Base-by-base conservation (phyloP, 495 filamentous ascomycete species). In the Sphaerosporella brunnea region DNA sequence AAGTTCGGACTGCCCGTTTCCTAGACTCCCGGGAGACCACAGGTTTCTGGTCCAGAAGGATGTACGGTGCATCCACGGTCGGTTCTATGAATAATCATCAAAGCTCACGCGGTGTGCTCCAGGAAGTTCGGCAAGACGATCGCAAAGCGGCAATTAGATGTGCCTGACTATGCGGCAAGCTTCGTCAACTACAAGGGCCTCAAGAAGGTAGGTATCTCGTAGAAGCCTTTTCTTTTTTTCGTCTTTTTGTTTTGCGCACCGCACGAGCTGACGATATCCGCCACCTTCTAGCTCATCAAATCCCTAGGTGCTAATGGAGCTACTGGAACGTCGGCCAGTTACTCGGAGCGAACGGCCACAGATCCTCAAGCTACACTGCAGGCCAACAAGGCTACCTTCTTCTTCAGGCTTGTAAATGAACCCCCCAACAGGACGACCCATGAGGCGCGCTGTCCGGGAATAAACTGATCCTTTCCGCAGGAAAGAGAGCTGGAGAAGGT, bases 51-150 rank as follows among this genome's bases (percentile, higher is more conserved):
- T 16, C 15, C 37, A 21, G 21, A 16, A 38, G 37, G 37, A 40
- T 40, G 37, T 40, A 40, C 10, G 37, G 10, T 40, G 37, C n/a
- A n/a, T n/a, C n/a, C n/a, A n/a, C n/a, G n/a, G n/a, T n/a, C n/a
- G n/a, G n/a, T n/a, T n/a, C n/a, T n/a, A n/a, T n/a, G n/a, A n/a
- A n/a, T n/a, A n/a, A n/a, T n/a, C n/a, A n/a, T n/a, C n/a, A n/a
- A 26, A 43, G 23, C 40, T 43, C 21, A 43, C 2, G 24, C 40
- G 21, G 8, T 24, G 19, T 23, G 8, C 10, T 35, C 54, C 50
- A 97, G 90, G 90, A 96, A 97, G 75, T 97, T 96, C 69, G 90
- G 90, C 63, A 97, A 97, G 72, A 81, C 94, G 58, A 90, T 96
- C 53, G 92, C 95, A 69, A 93, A 90, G 72, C 79, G 86, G 63